Percentiles rank a stretch among this genome's conserved stretches.
phyloP scores from a whole-genome alignment of 495 filamentous ascomycete genomes.

The Peziza echinospora region DNA sequence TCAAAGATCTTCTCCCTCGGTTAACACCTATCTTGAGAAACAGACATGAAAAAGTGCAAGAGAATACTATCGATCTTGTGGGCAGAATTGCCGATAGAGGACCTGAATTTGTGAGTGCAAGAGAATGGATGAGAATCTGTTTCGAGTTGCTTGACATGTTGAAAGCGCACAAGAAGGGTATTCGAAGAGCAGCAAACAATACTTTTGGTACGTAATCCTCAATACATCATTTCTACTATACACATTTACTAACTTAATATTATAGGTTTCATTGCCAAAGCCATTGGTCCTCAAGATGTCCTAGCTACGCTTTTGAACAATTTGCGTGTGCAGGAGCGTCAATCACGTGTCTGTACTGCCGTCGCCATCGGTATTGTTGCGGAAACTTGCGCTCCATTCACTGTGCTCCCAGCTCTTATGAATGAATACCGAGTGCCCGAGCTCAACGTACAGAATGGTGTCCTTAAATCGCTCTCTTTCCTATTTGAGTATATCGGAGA shows the following conservation, averaged over 20 bases:
- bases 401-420: conserved; percentile 96
- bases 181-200: conserved; percentile 96
- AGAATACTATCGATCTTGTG: conserved; percentile 98
- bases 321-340: conserved; percentile 86
- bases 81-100: conserved; percentile 96
- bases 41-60: conserved; percentile 97
- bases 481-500: conserved; percentile 98
- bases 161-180: conserved; percentile 98
- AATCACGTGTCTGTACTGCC: conserved; percentile 93
- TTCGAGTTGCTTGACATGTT: conserved; percentile 98
- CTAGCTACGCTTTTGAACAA: conserved; percentile 92
- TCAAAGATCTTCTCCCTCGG: conserved; percentile 84
- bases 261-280: conserved; percentile 83
- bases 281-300: conserved; percentile 95
- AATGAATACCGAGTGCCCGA: conserved; percentile 98
- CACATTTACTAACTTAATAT: conserved; percentile 1
- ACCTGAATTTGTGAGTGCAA: conserved; percentile 81
- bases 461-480: conserved; percentile 91
- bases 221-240: background rate
- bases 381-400: conserved; percentile 98
- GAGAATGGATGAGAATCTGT: conserved; percentile 99
- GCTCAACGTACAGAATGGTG: conserved; percentile 96
- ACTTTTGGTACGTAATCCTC: conserved; percentile 43
- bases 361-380: conserved; percentile 99
- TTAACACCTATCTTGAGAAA: conserved; percentile 94